Base-by-base conservation (phyloP, 1,284 basidiomycete species). In the Ceratobasidium sp. region DNA sequence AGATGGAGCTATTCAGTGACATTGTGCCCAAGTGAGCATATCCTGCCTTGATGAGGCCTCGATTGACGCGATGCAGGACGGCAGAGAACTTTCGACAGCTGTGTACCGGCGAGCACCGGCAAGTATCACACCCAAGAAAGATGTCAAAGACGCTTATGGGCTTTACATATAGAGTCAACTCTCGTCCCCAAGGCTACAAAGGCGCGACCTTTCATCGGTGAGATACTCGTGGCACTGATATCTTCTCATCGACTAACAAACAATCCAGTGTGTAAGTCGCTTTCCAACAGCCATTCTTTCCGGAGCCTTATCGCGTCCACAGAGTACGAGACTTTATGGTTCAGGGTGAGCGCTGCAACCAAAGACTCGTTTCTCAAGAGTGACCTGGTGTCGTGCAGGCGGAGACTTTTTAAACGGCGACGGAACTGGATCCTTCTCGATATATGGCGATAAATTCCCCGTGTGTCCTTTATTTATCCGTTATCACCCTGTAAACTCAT, bases 71-170 rank as follows among this genome's bases (percentile, higher is more conserved):
- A 18, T 34, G 28, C 76, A 94, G 92, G 78, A 98, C 97, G 0
- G 93, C 95, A 1, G 97, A 99, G 82, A 99, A 99, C 84, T 99
- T 99, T 78, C 86, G 97, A 73, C 96, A 98, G 78, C 84, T 98
- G 23, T 98, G 97, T 79, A 98, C 97, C 0, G 97, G 97, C 36
- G 96, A 98, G 82, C 93, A 90, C 81, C 87, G 94, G 93, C 94
- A 72, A 73, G 80, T 77, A 18, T 18, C n/a, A n/a, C n/a, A 48
- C 32, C 10, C 30, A 45, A 23, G 18, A 5, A 26, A 5, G 10
- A 9, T 45, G 8, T 67, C 8, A 34, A 14, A 2, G 12, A n/a
- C n/a, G n/a, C n/a, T 32, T 6, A 0, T 43, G 8, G 23, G n/a
- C 23, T n/a, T n/a, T n/a, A n/a, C n/a, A n/a, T n/a, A 39, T 77